Evolutionary conservation across 2,329 filamentous ascomycete genomes (phyloP).

Genomic region (Sarocladium oryzae): DNA sequence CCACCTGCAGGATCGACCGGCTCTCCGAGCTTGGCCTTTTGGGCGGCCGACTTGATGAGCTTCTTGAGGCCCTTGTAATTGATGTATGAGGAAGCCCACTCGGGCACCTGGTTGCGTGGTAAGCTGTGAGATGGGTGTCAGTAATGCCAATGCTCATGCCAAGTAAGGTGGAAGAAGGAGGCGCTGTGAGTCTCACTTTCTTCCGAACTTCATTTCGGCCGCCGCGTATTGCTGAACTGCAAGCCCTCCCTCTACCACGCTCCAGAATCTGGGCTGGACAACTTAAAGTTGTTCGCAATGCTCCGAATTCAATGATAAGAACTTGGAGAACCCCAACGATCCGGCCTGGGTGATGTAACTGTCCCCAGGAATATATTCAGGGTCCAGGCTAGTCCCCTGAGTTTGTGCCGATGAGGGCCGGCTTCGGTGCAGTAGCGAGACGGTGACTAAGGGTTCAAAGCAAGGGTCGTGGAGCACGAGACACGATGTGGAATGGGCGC

Average conservation of each 20-base stretch:
- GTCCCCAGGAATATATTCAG: no score
- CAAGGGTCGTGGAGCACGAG: conserved; percentile 6
- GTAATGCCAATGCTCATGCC: conserved; percentile 6
- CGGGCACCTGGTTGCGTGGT: conserved; percentile 76
- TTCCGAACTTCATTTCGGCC: conserved; percentile 54
- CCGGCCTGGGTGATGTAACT: no score
- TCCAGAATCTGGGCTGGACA: not conserved
- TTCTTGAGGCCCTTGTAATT: conserved; percentile 93
- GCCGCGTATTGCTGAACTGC: not conserved
- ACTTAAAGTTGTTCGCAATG: not conserved
- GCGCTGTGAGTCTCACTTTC: conserved; percentile 41
- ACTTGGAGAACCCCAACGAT: no score
- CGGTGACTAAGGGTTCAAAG: conserved; percentile 6
- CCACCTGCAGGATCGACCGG: conserved; percentile 87
- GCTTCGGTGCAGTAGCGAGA: not conserved
- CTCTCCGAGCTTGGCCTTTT: conserved; percentile 59
- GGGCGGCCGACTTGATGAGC: conserved; percentile 76
- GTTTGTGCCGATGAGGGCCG: not conserved
- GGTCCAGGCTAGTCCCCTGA: no score
- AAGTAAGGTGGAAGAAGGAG: not conserved
- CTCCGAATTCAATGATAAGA: not conserved
- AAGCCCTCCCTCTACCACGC: not conserved
- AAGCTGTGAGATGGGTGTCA: conserved; percentile 41
- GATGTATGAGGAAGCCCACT: conserved; percentile 80
- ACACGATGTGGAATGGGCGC: conserved; percentile 5